phyloP scores from a whole-genome alignment of 257 asterid genomes.

The Haberlea rhodopensis region DNA sequence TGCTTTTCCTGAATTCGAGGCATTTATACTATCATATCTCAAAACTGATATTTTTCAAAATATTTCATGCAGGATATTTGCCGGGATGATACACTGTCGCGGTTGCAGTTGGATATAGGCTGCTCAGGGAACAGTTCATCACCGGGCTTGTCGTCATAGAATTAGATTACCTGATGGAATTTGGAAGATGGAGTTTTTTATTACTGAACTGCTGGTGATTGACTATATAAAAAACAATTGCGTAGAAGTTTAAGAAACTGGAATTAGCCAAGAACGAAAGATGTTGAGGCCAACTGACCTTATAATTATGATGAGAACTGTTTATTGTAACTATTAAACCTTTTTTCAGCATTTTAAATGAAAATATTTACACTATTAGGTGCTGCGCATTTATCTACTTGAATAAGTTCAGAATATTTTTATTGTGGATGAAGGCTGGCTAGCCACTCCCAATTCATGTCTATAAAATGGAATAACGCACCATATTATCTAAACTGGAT shows the following conservation, averaged over 20 bases:
- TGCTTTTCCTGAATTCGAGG: background rate
- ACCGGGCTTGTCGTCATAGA: constrained; percentile 68
- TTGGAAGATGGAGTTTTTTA: constrained; percentile 29
- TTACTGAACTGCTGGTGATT: constrained; percentile 30
- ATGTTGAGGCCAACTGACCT: constrained; percentile 31
- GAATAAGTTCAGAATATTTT: too few relatives aligned
- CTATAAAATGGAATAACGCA: too few relatives aligned
- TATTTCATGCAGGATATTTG: constrained; percentile 59
- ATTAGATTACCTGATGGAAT: background rate
- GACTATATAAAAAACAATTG: constrained; percentile 28
- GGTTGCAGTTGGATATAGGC: constrained; percentile 66
- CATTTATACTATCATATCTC: background rate
- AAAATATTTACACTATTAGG: background rate
- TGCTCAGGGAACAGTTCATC: constrained; percentile 80
- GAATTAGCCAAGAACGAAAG: constrained; percentile 20
- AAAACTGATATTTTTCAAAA: background rate
- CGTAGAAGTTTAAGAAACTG: constrained; percentile 29
- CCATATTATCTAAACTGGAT: too few relatives aligned
- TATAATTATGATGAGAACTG: constrained; percentile 24
- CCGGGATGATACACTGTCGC: constrained; percentile 63
- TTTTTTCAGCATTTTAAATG: constrained; percentile 14
- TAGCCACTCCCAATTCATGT: too few relatives aligned
- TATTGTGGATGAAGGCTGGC: too few relatives aligned
- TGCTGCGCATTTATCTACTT: too few relatives aligned
- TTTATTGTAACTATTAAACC: constrained; percentile 9